Conservation (phyloP, 1,284 basidiomycete species). For the Tetrapyrgos nigripes region DNA sequence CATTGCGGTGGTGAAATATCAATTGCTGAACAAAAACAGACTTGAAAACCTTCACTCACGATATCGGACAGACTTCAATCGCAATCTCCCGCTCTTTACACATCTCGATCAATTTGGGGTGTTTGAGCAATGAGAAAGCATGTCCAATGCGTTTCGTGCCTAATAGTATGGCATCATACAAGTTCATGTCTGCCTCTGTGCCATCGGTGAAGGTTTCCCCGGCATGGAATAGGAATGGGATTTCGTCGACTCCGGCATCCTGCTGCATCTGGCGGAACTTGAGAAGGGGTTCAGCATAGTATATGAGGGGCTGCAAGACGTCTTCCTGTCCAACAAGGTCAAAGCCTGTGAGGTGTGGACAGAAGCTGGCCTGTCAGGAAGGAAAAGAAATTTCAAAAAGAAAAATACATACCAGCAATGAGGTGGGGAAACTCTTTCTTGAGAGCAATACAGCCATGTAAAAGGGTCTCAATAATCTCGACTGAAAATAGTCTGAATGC, state of each 20-base stretch:
- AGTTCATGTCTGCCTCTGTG: slow-evolving; percentile 68
- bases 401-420: slow-evolving; percentile 56
- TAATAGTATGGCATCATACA: slow-evolving; percentile 80
- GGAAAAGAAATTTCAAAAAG: not conserved
- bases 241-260: slow-evolving; percentile 58
- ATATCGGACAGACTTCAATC: slow-evolving; percentile 76
- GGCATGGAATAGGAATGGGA: slow-evolving; percentile 83
- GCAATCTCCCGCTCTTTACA: slow-evolving; percentile 69
- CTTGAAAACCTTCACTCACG: slow-evolving; percentile 47
- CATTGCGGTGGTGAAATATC: slow-evolving; percentile 11
- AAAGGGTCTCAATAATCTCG: slow-evolving; percentile 67
- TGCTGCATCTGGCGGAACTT: slow-evolving; percentile 63
- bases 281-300: slow-evolving; percentile 69
- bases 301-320: slow-evolving; percentile 62
- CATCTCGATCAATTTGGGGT: slow-evolving; percentile 71
- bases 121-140: slow-evolving; percentile 76
- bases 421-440: slow-evolving; percentile 79
- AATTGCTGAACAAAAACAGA: not conserved
- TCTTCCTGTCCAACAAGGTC: slow-evolving; percentile 85
- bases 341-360: slow-evolving; percentile 56
- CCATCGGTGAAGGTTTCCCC: slow-evolving; percentile 84
- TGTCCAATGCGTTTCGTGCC: slow-evolving; percentile 83
- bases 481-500: slow-evolving; percentile 63
- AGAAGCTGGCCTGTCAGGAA: slow-evolving; percentile 1
- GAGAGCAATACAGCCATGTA: slow-evolving; percentile 75